These are phyloP conservation scores for Collybia mongolica DNA, from an alignment of 768 basidiomycete species.

Conservation along the genomic window DNA sequence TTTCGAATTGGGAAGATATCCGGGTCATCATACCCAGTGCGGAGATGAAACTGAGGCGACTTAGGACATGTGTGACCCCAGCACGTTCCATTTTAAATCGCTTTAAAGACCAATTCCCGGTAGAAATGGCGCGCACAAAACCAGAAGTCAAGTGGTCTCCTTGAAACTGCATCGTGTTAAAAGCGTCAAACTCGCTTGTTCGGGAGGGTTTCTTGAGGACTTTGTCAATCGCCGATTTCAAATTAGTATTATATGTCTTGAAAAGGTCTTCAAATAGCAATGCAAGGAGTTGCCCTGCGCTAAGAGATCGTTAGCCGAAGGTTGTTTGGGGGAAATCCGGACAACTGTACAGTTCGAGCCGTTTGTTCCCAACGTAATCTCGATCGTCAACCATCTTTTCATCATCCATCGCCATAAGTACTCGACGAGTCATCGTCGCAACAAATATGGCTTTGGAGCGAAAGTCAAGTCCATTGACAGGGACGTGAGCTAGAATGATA, in stretches of 20 bases:
- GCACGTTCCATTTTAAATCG: slow-evolving; percentile 99
- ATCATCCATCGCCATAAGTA: slow-evolving; percentile 95
- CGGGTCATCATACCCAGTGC: slow-evolving; percentile 99
- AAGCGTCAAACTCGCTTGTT: slow-evolving; percentile 92
- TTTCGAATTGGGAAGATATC: slow-evolving; percentile 98
- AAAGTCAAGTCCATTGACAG: slow-evolving; percentile 86
- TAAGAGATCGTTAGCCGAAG: slow-evolving; percentile 27
- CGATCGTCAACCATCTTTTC: slow-evolving; percentile 97
- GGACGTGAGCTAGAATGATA: slow-evolving; percentile 95
- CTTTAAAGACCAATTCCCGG: slow-evolving; percentile 98
- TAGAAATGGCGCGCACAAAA: slow-evolving; percentile 96
- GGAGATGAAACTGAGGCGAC: slow-evolving; percentile 92
- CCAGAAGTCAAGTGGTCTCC: slow-evolving; percentile 96
- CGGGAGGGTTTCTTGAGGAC: slow-evolving; percentile 95
- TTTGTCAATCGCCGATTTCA: slow-evolving; percentile 95
- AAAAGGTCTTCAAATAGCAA: slow-evolving; percentile 97
- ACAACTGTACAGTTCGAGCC: slow-evolving; percentile 84
- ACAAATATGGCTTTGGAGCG: slow-evolving; percentile 94
- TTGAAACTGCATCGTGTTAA: slow-evolving; percentile 92
- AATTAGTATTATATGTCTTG: slow-evolving; percentile 96
- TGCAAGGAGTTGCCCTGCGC: slow-evolving; percentile 93
- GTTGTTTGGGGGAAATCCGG: slow-evolving; percentile 5
- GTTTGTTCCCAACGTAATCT: slow-evolving; percentile 99
- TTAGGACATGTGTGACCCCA: slow-evolving; percentile 96
- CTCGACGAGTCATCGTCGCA: slow-evolving; percentile 94